A percentile compares a stretch with the other conserved stretches of the same genome.
Evolutionary conservation across 1,284 basidiomycete species (phyloP).

Genomic region (Xerocomus minutiporus): DNA sequence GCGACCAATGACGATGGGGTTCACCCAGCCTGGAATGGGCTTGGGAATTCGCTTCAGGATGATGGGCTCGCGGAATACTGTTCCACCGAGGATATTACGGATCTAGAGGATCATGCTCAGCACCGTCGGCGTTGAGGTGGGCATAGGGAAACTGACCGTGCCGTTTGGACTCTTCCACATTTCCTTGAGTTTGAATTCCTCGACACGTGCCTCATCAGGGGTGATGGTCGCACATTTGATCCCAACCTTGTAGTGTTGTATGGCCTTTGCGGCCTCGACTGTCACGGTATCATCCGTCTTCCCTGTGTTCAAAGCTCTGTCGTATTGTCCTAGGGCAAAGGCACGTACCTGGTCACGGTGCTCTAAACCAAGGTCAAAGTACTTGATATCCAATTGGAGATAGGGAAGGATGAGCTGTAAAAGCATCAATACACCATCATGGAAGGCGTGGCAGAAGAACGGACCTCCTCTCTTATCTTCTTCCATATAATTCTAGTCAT

Average conservation of each 20-base stretch:
- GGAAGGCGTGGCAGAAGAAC: slow-evolving; percentile 20
- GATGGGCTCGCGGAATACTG: slow-evolving; percentile 98
- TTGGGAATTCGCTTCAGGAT: slow-evolving; percentile 87
- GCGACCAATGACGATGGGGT: slow-evolving; percentile 95
- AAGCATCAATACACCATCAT: neutral
- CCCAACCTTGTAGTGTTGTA: slow-evolving; percentile 85
- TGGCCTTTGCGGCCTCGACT: slow-evolving; percentile 89
- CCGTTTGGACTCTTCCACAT: slow-evolving; percentile 98
- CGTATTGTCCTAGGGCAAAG: neutral
- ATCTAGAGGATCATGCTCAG: slow-evolving; percentile 47
- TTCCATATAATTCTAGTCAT: slow-evolving; percentile 99
- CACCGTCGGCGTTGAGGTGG: slow-evolving; percentile 6
- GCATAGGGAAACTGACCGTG: slow-evolving; percentile 53
- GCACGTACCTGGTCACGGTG: slow-evolving; percentile 75
- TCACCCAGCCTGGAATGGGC: slow-evolving; percentile 93
- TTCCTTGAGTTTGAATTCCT: slow-evolving; percentile 95
- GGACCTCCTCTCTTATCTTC: slow-evolving; percentile 93
- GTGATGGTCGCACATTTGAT: slow-evolving; percentile 99
- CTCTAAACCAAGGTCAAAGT: slow-evolving; percentile 94
- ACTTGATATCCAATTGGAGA: slow-evolving; percentile 94
- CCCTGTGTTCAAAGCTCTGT: slow-evolving; percentile 1
- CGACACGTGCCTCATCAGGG: slow-evolving; percentile 91
- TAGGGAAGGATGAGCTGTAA: slow-evolving; percentile 89
- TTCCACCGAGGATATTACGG: slow-evolving; percentile 95
- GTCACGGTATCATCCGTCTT: slow-evolving; percentile 95